Evolutionary conservation across 352 stramenopile species (phyloP), one percentile per base, ranked within the genome.

Genomic region (Globisporangium recalcitrans): DNA sequence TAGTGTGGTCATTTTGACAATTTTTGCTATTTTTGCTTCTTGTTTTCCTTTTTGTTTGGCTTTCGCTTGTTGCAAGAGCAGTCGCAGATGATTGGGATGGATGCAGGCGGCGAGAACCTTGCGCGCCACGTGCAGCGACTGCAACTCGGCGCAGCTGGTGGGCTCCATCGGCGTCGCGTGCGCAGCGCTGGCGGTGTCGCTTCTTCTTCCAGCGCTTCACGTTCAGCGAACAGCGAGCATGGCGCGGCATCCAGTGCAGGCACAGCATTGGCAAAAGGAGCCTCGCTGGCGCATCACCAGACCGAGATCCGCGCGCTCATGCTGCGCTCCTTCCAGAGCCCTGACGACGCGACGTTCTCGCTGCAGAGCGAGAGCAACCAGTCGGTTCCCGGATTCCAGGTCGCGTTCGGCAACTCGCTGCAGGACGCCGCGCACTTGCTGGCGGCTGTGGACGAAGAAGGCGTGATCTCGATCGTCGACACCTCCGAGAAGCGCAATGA

Each of bases 401-500:
- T 86, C 9, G 63, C 72, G 4, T 87, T 84, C 32, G 75, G 69
- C 10, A 48, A 79, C 52, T 9, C 42, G 22, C 32, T 48, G 49
- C 54, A 52, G 19, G 47, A 19, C 4, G 62, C 49, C 0, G 57
- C 57, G 46, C 62, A 63, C 16, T 44, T 87, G 11, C 56, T 90
- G 14, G 75, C 72, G 0, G 75, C 70, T 5, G 77, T 80, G 5
- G 77, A 88, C 51, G 81, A 90, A 69, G 77, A 88, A 62, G 81
- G 81, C 26, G 68, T 53, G 14, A 70, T 85, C 21, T 72, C 75
- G 26, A 48, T 88, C 36, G 38, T 85, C 4, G 55, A 90, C 60
- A 74, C 73, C 53, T 58, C 32, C 11, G 31, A 62, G 57, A 42
- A 60, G 60, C 44, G 32, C 22, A 27, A 38, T 21, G 13, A 46